Base-by-base conservation (phyloP, 306 rosid species). In the Dryas octopetala region DNA sequence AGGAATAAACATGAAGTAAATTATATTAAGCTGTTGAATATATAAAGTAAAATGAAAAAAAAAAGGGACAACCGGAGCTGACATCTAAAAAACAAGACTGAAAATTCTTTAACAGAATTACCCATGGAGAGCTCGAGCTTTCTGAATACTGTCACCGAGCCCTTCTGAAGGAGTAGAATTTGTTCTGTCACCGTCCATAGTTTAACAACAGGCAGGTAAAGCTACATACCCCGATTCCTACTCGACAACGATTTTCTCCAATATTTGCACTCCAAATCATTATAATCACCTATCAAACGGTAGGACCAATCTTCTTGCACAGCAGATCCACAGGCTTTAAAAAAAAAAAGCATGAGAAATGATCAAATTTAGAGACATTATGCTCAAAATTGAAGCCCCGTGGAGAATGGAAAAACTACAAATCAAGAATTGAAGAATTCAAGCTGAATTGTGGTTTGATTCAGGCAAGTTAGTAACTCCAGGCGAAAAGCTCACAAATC, bases 71-170 rank as follows among this genome's bases (percentile, higher is more conserved):
- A n/a, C 40, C n/a, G 5, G 40, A 50, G 26, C 72, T 49, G 52
- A 63, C 51, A 77, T 75, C 10, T 44, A 71, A 61, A 70, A 58
- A 69, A 70, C 45, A 9, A 32, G 15, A 23, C 2, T 68, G 54
- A 32, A 59, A 49, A 69, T 48, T 32, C 19, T 41, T 62, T 41
- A 62, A 50, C 15, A 48, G 71, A 77, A 67, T 82, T 91, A 93
- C 98, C 98, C 93, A 14, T 91, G 91, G 23, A 84, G 66, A 51
- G 89, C 82, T 80, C 92, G 89, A 61, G 69, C 72, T 84, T 84
- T 89, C 85, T 79, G 93, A 75, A 82, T 70, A 70, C 78, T 79
- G 65, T 86, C 93, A 32, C 47, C 60, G 1, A 75, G 64, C 76
- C 83, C 88, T 63, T 88, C 91, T 0, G 83, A 70, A 54, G 81